phyloP scores from a whole-genome alignment of 1,139 yeast species.

The Lodderomyces elongisporus region DNA sequence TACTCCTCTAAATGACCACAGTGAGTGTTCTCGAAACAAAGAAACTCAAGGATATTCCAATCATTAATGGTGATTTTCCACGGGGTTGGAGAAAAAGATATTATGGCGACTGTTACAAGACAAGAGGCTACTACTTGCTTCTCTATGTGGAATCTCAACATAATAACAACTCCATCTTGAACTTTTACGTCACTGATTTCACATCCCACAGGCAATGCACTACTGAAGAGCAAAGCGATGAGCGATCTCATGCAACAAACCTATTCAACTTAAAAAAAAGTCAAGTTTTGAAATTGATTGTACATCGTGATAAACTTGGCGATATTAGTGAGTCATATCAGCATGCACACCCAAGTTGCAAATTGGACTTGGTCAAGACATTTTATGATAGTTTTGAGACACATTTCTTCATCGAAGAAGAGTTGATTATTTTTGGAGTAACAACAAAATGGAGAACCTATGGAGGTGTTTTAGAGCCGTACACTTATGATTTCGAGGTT shows the following conservation, averaged over 20 bases:
- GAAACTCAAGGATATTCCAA: too few species aligned
- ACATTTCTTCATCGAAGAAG: slow-evolving; percentile 4
- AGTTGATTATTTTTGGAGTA: slow-evolving; percentile 6
- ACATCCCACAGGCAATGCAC: slow-evolving; percentile 4
- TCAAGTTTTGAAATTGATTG: slow-evolving; percentile 2
- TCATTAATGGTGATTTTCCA: too few species aligned
- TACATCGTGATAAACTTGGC: slow-evolving; percentile 2
- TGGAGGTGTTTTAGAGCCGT: slow-evolving; percentile 7
- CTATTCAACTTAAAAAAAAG: neutral
- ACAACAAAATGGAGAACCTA: slow-evolving; percentile 7
- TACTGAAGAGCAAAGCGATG: slow-evolving; percentile 1
- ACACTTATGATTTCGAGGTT: slow-evolving; percentile 8
- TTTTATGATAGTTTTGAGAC: neutral
- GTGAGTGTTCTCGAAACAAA: too few species aligned
- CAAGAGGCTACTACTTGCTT: slow-evolving; percentile 1
- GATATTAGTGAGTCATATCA: neutral
- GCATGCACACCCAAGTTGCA: neutral
- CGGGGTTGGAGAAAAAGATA: too few species aligned
- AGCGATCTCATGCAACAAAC: neutral
- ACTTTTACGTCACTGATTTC: slow-evolving; percentile 8
- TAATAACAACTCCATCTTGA: neutral
- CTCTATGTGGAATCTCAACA: neutral
- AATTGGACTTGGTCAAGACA: neutral
- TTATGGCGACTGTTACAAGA: too few species aligned
- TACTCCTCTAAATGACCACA: too few species aligned